These are phyloP conservation scores for Ustilago lituana DNA, from an alignment of 1,284 basidiomycete species.

Conservation along the genomic window DNA sequence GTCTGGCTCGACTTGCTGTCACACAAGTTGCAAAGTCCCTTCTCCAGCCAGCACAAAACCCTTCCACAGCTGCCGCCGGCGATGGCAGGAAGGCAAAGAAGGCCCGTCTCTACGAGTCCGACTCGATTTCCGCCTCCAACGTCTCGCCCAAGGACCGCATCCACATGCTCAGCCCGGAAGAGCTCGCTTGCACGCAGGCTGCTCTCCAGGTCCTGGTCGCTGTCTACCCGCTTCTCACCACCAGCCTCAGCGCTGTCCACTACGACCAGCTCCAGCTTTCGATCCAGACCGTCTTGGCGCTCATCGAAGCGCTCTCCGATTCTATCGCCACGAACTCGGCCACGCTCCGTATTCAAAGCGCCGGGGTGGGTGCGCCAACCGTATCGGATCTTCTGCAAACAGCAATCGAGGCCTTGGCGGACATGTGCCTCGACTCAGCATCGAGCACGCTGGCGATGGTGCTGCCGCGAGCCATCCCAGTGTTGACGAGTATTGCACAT, in stretches of 20 bases:
- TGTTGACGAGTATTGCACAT: constrained; percentile 18
- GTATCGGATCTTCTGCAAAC: constrained; percentile 7
- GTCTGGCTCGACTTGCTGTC: constrained; percentile 40
- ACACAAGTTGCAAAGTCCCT: constrained; percentile 22
- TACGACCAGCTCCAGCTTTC: constrained; percentile 41
- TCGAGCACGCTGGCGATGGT: constrained; percentile 28
- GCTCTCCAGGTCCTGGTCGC: constrained; percentile 33
- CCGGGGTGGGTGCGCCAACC: constrained; percentile 13
- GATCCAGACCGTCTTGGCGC: constrained; percentile 28
- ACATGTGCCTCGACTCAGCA: constrained; percentile 25
- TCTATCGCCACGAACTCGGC: constrained; percentile 21
- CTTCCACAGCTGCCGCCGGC: constrained; percentile 2
- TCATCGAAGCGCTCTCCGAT: constrained; percentile 46
- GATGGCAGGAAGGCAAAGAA: constrained; percentile 38
- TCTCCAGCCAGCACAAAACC: constrained; percentile 7
- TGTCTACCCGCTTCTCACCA: constrained; percentile 34
- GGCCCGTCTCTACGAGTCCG: constrained; percentile 52
- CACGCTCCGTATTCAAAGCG: constrained; percentile 6
- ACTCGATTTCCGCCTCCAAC: constrained; percentile 32
- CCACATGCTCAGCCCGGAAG: constrained; percentile 20
- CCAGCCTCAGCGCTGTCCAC: constrained; percentile 31
- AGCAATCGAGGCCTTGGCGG: constrained; percentile 16
- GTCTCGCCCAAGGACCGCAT: constrained; percentile 39
- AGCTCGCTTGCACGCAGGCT: constrained; percentile 21
- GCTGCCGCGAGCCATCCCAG: constrained; percentile 28